Percentiles rank a stretch among this genome's conserved stretches.
These are phyloP conservation scores for Yamadazyma aaseri DNA, from an alignment of 1,139 yeast species.

Conservation along the genomic window DNA sequence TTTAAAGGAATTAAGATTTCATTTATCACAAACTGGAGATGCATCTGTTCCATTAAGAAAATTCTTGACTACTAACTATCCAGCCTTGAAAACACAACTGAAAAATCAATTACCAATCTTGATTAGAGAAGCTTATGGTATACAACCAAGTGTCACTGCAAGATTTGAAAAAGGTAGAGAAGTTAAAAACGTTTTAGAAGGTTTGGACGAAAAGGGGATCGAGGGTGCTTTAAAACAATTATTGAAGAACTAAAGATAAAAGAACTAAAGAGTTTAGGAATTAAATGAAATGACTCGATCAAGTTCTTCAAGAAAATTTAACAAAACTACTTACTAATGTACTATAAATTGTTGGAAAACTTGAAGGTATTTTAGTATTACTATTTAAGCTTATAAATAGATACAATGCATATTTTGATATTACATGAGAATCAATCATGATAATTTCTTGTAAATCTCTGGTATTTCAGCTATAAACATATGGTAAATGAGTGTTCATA, in stretches of 20 bases:
- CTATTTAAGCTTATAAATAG: too few relatives aligned
- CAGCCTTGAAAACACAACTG: slow-evolving; percentile 51
- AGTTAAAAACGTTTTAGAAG: slow-evolving; percentile 41
- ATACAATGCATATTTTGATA: too few relatives aligned
- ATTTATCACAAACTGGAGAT: slow-evolving; percentile 73
- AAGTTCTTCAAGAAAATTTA: too few relatives aligned
- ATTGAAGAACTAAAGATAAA: slow-evolving; percentile 33
- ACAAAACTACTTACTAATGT: too few relatives aligned
- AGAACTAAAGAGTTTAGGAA: too few relatives aligned
- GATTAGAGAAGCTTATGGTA: slow-evolving; percentile 73
- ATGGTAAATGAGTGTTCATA: too few relatives aligned
- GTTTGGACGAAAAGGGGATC: slow-evolving; percentile 44
- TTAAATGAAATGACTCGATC: too few relatives aligned
- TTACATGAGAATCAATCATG: too few relatives aligned
- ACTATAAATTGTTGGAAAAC: too few relatives aligned
- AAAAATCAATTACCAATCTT: slow-evolving; percentile 58
- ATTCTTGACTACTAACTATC: slow-evolving; percentile 62
- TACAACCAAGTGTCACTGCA: slow-evolving; percentile 70
- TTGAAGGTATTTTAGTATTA: too few relatives aligned
- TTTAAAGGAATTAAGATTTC: slow-evolving; percentile 75
- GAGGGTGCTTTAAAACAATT: slow-evolving; percentile 36
- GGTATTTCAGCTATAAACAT: too few relatives aligned
- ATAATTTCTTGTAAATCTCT: too few relatives aligned
- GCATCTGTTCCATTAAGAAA: slow-evolving; percentile 64
- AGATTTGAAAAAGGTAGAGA: slow-evolving; percentile 58